Evolutionary conservation across 2,329 filamentous ascomycete genomes (phyloP).

Genomic region (Penicillium aurantiogriseum): DNA sequence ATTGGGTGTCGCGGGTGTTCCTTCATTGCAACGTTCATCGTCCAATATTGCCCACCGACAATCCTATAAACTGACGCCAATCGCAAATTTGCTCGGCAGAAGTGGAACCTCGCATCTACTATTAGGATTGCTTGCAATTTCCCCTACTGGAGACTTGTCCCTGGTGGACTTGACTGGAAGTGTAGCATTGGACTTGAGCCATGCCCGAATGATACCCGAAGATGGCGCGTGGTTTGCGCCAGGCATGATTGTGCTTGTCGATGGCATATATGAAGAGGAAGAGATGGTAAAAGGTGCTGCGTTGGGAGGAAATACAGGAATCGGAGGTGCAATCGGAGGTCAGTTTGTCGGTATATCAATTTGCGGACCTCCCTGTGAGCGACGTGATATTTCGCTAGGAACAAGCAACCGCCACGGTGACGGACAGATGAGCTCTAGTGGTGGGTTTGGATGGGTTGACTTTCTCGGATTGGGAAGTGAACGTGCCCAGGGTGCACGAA

Average conservation of each 20-base stretch:
- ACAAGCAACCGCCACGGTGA: constrained; percentile 52
- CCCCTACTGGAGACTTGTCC: constrained; percentile 77
- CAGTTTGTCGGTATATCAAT: constrained; percentile 88
- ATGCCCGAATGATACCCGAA: constrained; percentile 77
- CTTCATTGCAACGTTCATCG: constrained; percentile 57
- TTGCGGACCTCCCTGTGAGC: constrained; percentile 87
- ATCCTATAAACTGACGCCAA: constrained; percentile 83
- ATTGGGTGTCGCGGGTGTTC: constrained; percentile 61
- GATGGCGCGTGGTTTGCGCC: constrained; percentile 90
- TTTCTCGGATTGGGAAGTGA: constrained; percentile 91
- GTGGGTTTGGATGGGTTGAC: constrained; percentile 95
- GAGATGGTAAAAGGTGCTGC: constrained; percentile 65
- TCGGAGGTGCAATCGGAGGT: constrained; percentile 89
- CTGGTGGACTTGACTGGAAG: constrained; percentile 86
- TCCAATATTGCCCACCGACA: constrained; percentile 59
- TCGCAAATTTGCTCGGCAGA: constrained; percentile 72
- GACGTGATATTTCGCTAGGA: constrained; percentile 74
- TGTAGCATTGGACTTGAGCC: constrained; percentile 77
- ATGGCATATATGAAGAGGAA: constrained; percentile 96
- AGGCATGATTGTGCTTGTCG: constrained; percentile 92
- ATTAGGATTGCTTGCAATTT: constrained; percentile 74
- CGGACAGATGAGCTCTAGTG: constrained; percentile 54
- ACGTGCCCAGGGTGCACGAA: constrained; percentile 74
- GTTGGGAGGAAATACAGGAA: constrained; percentile 73
- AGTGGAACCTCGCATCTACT: constrained; percentile 83